Percentiles rank a stretch among this genome's conserved stretches.
These are phyloP conservation scores for Polyporus arcularius DNA, from an alignment of 768 basidiomycete species.

Conservation along the genomic window DNA sequence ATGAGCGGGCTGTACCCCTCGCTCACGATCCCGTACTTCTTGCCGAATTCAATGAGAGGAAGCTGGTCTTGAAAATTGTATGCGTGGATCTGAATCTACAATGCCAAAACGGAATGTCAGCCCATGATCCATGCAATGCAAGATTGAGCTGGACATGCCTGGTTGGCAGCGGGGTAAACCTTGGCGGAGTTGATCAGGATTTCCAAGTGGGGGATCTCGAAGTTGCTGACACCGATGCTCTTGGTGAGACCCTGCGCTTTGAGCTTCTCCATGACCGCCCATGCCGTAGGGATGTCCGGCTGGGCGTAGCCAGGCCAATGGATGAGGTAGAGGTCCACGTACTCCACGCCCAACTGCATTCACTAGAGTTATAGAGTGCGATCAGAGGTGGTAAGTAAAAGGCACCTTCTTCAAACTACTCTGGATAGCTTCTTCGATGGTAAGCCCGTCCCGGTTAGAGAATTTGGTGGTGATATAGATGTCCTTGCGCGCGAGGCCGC, in stretches of 20 bases:
- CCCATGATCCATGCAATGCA: no score
- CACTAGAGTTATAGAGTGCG: no score
- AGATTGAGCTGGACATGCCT: constrained; percentile 41
- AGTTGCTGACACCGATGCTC: constrained; percentile 78
- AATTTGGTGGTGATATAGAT: constrained; percentile 71
- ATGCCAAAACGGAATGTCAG: background rate
- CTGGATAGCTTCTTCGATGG: constrained; percentile 55
- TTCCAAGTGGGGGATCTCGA: constrained; percentile 53
- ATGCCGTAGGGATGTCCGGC: constrained; percentile 61
- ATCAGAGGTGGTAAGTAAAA: background rate
- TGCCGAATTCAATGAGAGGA: constrained; percentile 58
- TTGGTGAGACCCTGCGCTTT: constrained; percentile 58
- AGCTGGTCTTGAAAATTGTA: constrained; percentile 61
- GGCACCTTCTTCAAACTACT: constrained; percentile 59
- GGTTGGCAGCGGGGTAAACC: constrained; percentile 67
- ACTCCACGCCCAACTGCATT: constrained; percentile 57
- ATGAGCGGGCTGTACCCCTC: constrained; percentile 74
- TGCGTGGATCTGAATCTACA: constrained; percentile 67
- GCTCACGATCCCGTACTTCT: constrained; percentile 59
- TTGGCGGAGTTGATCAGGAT: constrained; percentile 59
- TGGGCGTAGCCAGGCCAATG: constrained; percentile 54
- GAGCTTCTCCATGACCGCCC: constrained; percentile 64
- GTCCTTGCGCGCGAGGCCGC: constrained; percentile 53
- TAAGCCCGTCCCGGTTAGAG: constrained; percentile 50
- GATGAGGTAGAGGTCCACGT: constrained; percentile 74